Evolutionary conservation across 768 basidiomycete species (phyloP), one percentile per base, ranked within the genome.

Genomic region (Leccinum subgranulosum): DNA sequence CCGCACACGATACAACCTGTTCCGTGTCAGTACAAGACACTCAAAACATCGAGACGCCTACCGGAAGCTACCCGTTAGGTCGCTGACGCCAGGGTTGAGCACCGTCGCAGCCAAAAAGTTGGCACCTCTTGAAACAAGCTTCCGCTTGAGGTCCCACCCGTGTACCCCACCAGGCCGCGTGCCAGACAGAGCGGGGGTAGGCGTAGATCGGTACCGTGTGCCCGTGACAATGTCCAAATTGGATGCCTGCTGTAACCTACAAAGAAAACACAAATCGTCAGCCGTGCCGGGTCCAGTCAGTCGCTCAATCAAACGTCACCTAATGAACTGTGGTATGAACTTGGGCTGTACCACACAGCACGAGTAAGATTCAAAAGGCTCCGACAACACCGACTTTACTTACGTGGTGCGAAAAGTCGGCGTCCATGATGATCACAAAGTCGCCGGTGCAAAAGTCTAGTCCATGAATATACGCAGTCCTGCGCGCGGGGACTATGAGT

Each of bases 371-470:
- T 28, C 46, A 23, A 29, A 49, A 27, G 25, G 47, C 43, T 2
- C 14, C 31, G 10, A 29, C n/a, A 2, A 2, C 4, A 28, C 17
- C 1, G 28, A 51, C 19, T 8, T 5, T 43, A 75, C 88, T 47
- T 74, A 93, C 93, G 64, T 96, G 94, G 67, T 96, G 94, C 6
- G 92, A 94, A 73, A 96, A 94, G 75, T 96, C 94, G 51, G 94
- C 94, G 65, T 96, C 94, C 94, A 96, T 96, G 70, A 96, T 95
- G 68, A 95, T 91, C 21, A 94, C 92, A 75, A 94, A 96, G 73
- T 92, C 91, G 9, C 94, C 94, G 0, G 87, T 87, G 64, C 88
- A 89, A 73, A 90, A 95, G 64, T 92, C 87, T 49, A 96, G 78
- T 12, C 94, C 94, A 68, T 96, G 90, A 36, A 95, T 90, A 69